Base-by-base conservation (phyloP, 495 filamentous ascomycete genomes). In the Amniculicola lignicola region DNA sequence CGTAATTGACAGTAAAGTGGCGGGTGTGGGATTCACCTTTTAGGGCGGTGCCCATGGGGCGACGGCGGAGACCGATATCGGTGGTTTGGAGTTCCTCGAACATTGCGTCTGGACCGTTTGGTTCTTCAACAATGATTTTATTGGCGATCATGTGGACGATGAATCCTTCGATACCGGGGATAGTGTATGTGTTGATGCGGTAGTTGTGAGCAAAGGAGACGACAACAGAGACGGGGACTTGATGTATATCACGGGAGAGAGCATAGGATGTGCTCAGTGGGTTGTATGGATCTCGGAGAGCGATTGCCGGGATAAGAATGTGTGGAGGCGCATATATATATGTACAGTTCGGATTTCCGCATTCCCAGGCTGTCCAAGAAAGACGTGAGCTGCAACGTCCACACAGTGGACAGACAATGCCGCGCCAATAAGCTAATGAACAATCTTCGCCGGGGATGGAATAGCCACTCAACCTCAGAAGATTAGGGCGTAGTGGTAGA, bases 1-100 rank as follows among this genome's bases (percentile, higher is more conserved):
- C 90, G 82, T 90, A 88, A 67, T 92, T 94, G 9, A 78, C 78
- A 1, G 80, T 74, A 65, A 85, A 94, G 51, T 91, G 87, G 0
- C 75, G 70, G 0, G 83, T 88, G 37, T 46, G 50, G 0, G 79
- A 77, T 41, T 80, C 71, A 33, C 68, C 68, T 29, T 66, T 58
- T n/a, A 61, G 47, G 5, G 18, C 50, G 12, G 14, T 53, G 15
- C 23, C 38, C 11, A 61, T 10, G 2, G 21, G 15, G 14, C 59
- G 31, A 2, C 58, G 45, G 15, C 35, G 48, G 4, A 58, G 39
- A 14, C 77, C 76, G 28, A 90, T 74, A 24, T 86, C 78, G 0
- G 45, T 57, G 0, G 45, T 35, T 63, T 93, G 87, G 1, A 95
- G 67, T 19, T 76, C 67, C 0, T 62, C 33, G 52, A 90, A 88